These are phyloP conservation scores for Neovahlkampfia damariscottae DNA, from an alignment of 78 protist genomes.

Conservation along the genomic window DNA sequence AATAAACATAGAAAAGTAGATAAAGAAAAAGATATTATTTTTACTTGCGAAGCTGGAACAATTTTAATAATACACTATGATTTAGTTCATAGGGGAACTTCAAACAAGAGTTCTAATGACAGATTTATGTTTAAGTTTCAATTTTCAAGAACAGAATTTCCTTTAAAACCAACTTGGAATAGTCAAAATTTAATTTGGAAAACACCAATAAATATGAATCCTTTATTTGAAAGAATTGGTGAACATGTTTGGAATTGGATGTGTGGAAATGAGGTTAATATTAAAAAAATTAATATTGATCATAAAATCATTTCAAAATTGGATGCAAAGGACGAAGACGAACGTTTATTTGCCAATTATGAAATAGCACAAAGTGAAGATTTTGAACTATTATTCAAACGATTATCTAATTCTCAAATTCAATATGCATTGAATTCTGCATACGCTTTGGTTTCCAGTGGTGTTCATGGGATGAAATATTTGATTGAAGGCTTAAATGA, in stretches of 20 bases:
- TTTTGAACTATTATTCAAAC: not conserved
- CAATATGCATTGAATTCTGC: no score
- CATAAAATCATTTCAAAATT: not conserved
- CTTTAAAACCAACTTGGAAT: constrained; percentile 4
- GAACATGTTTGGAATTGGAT: not conserved
- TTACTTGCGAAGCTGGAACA: constrained; percentile 14
- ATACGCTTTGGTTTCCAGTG: no score
- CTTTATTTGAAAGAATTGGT: not conserved
- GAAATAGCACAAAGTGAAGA: not conserved
- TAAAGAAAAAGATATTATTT: not conserved
- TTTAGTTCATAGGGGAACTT: constrained; percentile 5
- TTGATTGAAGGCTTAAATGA: no score
- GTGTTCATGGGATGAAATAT: no score
- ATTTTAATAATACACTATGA: constrained; percentile 11
- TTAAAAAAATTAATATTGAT: not conserved
- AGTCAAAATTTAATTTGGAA: not conserved
- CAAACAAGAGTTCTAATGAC: not conserved
- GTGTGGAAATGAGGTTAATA: not conserved
- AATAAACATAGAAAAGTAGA: not conserved
- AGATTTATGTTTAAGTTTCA: constrained; percentile 21
- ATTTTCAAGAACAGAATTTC: not conserved
- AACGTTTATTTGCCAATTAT: not conserved
- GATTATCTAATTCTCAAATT: not conserved
- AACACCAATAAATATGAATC: not conserved
- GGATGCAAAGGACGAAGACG: not conserved